Percentiles rank a stretch among this genome's conserved stretches.
phyloP scores from a whole-genome alignment of 805 yeast species.

The Metschnikowia chrysomelidarum region DNA sequence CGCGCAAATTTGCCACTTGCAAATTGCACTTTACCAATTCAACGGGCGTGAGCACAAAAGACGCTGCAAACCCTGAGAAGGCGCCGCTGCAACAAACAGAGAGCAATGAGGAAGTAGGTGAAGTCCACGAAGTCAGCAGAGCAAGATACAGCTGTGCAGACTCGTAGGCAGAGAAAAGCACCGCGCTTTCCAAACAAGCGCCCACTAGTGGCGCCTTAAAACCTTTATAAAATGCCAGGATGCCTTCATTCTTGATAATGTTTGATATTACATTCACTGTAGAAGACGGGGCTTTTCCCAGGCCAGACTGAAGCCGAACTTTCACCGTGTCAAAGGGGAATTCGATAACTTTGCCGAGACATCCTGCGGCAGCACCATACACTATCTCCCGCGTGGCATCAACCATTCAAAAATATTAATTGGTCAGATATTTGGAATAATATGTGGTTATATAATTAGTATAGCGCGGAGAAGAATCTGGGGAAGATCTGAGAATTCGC shows the following conservation, averaged over 20 bases:
- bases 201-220: conserved; percentile 80
- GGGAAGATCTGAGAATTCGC: no score
- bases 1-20: conserved; percentile 55
- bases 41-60: conserved; percentile 86
- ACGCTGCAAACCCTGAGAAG: conserved; percentile 76
- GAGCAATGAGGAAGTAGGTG: conserved; percentile 7
- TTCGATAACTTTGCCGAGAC: conserved; percentile 79
- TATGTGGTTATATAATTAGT: no score
- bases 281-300: conserved; percentile 31
- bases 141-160: conserved; percentile 18
- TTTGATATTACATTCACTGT: conserved; percentile 64
- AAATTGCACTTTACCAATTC: conserved; percentile 85
- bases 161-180: conserved; percentile 67
- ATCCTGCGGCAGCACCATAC: conserved; percentile 67
- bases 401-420: conserved; percentile 9
- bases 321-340: conserved; percentile 93
- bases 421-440: no score
- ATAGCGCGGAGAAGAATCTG: no score
- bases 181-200: conserved; percentile 86
- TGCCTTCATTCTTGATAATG: conserved; percentile 68
- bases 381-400: conserved; percentile 39
- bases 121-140: conserved; percentile 5
- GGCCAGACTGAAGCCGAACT: conserved; percentile 74
- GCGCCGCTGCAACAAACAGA: conserved; percentile 65
- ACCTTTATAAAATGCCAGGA: conserved; percentile 66